phyloP scores from a whole-genome alignment of 768 basidiomycete species.

The Pulveroboletus sp. region DNA sequence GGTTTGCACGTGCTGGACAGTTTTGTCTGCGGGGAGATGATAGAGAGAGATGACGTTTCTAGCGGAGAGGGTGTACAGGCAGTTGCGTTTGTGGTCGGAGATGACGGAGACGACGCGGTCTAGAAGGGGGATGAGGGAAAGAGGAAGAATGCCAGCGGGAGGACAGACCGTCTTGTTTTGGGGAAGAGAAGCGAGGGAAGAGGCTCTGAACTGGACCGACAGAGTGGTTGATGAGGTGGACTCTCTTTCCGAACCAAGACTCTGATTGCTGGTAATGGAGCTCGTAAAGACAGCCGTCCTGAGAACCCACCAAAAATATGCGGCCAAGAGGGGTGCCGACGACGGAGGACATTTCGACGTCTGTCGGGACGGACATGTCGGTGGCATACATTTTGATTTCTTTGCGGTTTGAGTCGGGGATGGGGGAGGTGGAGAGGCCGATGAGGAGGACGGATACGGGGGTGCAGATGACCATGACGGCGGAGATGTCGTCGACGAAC shows the following conservation, averaged over 20 bases:
- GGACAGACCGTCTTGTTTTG: conserved; percentile 62
- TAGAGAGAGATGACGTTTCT: conserved; percentile 67
- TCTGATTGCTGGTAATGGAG: conserved; percentile 87
- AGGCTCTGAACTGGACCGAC: conserved; percentile 75
- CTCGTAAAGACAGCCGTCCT: conserved; percentile 90
- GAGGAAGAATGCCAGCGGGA: neutral
- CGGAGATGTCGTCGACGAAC: conserved; percentile 91
- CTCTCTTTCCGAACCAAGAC: conserved; percentile 88
- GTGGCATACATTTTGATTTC: conserved; percentile 90
- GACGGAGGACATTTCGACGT: conserved; percentile 85
- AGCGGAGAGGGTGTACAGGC: conserved; percentile 74
- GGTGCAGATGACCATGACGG: conserved; percentile 87
- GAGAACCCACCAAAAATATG: conserved; percentile 86
- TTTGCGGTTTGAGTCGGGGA: conserved; percentile 47
- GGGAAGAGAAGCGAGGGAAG: conserved; percentile 68
- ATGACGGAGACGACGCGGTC: conserved; percentile 71
- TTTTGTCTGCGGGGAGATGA: conserved; percentile 58
- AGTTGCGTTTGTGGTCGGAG: conserved; percentile 65
- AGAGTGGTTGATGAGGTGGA: conserved; percentile 85
- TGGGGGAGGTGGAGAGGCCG: conserved; percentile 60
- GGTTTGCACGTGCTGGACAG: conserved; percentile 70
- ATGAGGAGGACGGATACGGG: conserved; percentile 80
- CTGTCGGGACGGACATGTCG: conserved; percentile 74
- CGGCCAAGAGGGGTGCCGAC: conserved; percentile 77
- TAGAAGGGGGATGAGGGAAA: conserved; percentile 28